Percentiles rank a stretch among this genome's conserved stretches.
These are phyloP conservation scores for Atkinsonella texensis DNA, from an alignment of 2,329 filamentous ascomycete species.

Conservation along the genomic window DNA sequence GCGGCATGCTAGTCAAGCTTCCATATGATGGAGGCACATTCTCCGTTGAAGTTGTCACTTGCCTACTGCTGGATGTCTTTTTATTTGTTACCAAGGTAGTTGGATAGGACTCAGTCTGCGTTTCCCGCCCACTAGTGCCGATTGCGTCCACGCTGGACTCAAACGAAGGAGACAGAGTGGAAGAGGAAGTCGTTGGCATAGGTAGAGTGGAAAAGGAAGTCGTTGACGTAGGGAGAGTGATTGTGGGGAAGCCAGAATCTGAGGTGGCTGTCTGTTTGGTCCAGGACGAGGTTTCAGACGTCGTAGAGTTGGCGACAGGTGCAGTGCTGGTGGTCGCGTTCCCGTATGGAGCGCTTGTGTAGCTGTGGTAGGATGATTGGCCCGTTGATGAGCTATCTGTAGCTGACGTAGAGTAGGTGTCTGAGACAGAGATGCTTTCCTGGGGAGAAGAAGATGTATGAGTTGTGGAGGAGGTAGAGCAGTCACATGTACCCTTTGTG, in stretches of 20 bases:
- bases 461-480: not conserved
- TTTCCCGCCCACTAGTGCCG: not conserved
- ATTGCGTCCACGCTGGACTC: constrained; percentile 1
- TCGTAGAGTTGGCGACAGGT: not conserved
- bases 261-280: not conserved
- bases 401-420: not conserved
- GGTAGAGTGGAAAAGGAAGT: not conserved
- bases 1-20: not conserved
- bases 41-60: not conserved
- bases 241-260: not conserved
- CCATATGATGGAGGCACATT: not conserved
- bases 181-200: not conserved
- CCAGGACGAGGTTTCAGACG: not conserved
- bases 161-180: not conserved
- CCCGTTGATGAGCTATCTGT: not conserved
- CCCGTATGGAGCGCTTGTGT: not conserved
- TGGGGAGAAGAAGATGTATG: not conserved
- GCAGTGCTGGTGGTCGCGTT: not conserved
- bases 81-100: constrained; percentile 3
- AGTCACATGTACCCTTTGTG: not conserved
- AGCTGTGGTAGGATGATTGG: not conserved
- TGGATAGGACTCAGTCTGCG: not conserved
- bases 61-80: not conserved
- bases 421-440: not conserved
- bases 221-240: not conserved